Percentiles rank a stretch among this genome's conserved stretches.
Evolutionary conservation across 768 basidiomycete species (phyloP).

Genomic region (Sistotremastrum suecicum): DNA sequence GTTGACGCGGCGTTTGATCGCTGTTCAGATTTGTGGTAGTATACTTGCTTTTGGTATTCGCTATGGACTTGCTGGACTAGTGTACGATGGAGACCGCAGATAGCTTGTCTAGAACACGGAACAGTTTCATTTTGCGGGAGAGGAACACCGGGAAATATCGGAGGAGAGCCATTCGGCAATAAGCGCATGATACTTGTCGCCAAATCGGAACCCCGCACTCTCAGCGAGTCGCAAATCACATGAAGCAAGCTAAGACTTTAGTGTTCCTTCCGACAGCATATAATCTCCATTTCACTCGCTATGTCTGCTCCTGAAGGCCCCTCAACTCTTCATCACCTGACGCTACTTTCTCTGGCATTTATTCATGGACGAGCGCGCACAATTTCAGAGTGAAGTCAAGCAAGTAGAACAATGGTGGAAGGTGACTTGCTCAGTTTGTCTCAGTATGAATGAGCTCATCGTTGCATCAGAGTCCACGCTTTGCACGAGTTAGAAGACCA

Average conservation of each 20-base stretch:
- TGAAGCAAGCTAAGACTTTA: too few species aligned
- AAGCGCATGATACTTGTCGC: too few species aligned
- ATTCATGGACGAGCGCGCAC: slow-evolving; percentile 32
- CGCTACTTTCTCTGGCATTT: too few species aligned
- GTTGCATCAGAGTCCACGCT: slow-evolving; percentile 61
- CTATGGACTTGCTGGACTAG: slow-evolving; percentile 77
- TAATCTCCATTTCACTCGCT: too few species aligned
- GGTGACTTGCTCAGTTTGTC: slow-evolving; percentile 27
- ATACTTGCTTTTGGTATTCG: slow-evolving; percentile 70
- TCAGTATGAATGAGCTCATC: not conserved
- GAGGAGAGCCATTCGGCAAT: too few species aligned
- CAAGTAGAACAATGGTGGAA: slow-evolving; percentile 88
- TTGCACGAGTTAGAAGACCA: slow-evolving; percentile 73
- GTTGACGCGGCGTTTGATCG: slow-evolving; percentile 60
- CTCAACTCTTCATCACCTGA: too few species aligned
- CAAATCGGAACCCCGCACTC: too few species aligned
- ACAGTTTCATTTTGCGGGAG: too few species aligned
- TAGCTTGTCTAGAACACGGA: slow-evolving; percentile 17
- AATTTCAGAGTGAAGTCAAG: slow-evolving; percentile 70
- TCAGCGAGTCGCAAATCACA: too few species aligned
- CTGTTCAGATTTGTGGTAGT: slow-evolving; percentile 61
- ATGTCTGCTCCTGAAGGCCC: too few species aligned
- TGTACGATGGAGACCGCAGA: slow-evolving; percentile 87
- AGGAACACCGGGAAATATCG: too few species aligned
- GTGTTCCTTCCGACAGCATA: too few species aligned